Percentiles rank a stretch among this genome's conserved stretches.
Conservation (phyloP, 129 eudicot genomes). For the Smallanthus sonchifolius region DNA sequence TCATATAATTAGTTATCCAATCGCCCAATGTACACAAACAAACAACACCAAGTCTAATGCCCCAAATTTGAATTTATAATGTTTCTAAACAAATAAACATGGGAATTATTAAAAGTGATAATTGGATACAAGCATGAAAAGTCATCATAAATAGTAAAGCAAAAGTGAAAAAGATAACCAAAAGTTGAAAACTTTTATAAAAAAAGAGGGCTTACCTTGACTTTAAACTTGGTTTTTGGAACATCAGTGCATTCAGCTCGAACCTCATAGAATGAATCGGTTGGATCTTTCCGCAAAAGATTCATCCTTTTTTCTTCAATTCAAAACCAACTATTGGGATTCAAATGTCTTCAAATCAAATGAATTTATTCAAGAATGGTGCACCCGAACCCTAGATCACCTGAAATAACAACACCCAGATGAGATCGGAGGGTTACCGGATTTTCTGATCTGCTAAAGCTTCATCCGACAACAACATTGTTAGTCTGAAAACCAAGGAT, state of each 20-base stretch:
- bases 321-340: not conserved
- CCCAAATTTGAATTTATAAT: not conserved
- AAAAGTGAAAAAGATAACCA: not conserved
- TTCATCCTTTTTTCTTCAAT: slow-evolving; percentile 23
- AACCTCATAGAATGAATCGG: slow-evolving; percentile 74
- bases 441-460: slow-evolving; percentile 5
- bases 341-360: not conserved
- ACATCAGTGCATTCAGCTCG: slow-evolving; percentile 79
- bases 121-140: not conserved
- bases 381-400: slow-evolving; percentile 22
- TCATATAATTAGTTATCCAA: not conserved
- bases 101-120: not conserved
- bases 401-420: slow-evolving; percentile 34
- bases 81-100: not conserved
- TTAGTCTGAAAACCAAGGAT: not conserved
- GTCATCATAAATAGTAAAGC: not conserved
- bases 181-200: not conserved
- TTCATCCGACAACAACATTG: not conserved
- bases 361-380: not conserved
- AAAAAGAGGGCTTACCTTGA: slow-evolving; percentile 46
- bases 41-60: not conserved
- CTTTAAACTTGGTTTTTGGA: slow-evolving; percentile 81
- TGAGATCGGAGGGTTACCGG: slow-evolving; percentile 19
- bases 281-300: slow-evolving; percentile 67
- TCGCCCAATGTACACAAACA: not conserved